Evolutionary conservation across 352 stramenopile genomes (phyloP).

Genomic region (Globisporangium sylvaticum): DNA sequence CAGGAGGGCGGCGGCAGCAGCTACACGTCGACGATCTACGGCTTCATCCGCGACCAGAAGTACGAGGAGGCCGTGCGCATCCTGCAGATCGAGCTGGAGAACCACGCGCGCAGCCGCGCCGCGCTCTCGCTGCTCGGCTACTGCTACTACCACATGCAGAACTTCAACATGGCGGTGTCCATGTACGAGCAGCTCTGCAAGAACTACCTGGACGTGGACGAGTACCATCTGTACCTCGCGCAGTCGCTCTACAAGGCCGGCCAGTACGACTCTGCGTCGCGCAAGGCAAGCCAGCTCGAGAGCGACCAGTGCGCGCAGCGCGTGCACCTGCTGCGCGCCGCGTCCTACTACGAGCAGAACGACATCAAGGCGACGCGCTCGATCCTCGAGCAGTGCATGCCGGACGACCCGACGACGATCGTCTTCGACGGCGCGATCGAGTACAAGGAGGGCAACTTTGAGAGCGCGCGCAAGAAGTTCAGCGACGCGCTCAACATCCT

Average conservation of each 20-base stretch:
- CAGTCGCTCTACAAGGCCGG: conserved; percentile 93
- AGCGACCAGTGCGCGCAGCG: conserved; percentile 86
- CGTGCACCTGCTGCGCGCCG: conserved; percentile 80
- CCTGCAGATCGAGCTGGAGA: conserved; percentile 90
- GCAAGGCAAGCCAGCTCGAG: conserved; percentile 78
- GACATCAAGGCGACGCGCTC: conserved; percentile 89
- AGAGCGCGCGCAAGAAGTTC: conserved; percentile 89
- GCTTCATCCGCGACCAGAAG: conserved; percentile 92
- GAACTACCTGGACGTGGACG: conserved; percentile 91
- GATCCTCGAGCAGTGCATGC: conserved; percentile 90
- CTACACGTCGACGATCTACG: conserved; percentile 94
- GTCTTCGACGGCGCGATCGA: conserved; percentile 82
- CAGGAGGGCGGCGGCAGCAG: conserved; percentile 63
- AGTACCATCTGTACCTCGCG: conserved; percentile 95
- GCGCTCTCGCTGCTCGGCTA: conserved; percentile 95
- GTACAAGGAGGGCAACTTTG: conserved; percentile 87
- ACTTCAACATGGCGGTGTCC: conserved; percentile 87
- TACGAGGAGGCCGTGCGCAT: conserved; percentile 92
- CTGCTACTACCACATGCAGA: conserved; percentile 96
- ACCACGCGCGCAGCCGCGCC: conserved; percentile 90
- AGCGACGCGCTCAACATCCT: conserved; percentile 90
- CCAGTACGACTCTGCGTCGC: conserved; percentile 76
- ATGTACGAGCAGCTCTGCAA: conserved; percentile 95
- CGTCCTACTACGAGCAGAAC: conserved; percentile 96
- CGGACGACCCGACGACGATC: conserved; percentile 91